Percentiles rank a stretch among this genome's conserved stretches.
Conservation (phyloP, 2,329 filamentous ascomycete species). For the Xylariaceae sp. region DNA sequence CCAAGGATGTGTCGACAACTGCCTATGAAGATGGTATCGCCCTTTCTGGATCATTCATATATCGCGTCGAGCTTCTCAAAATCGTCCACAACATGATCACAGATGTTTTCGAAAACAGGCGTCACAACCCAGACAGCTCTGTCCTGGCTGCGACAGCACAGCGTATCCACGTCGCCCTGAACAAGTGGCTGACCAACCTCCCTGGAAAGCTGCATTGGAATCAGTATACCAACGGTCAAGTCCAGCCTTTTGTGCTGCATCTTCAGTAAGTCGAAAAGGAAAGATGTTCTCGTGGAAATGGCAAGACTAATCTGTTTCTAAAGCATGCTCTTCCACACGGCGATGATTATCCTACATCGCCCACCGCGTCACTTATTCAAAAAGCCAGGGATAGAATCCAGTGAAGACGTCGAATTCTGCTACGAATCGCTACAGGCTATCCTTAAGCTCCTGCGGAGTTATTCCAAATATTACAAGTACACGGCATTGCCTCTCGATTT, state of each 20-base stretch:
- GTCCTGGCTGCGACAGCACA: slow-evolving; percentile 38
- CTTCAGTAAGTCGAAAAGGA: slow-evolving; percentile 31
- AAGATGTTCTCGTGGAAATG: neutral
- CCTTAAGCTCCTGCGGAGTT: slow-evolving; percentile 39
- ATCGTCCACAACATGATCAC: slow-evolving; percentile 47
- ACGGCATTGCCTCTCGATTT: slow-evolving; percentile 42
- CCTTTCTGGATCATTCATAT: slow-evolving; percentile 40
- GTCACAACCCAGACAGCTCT: slow-evolving; percentile 34
- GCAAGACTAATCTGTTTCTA: slow-evolving; percentile 3
- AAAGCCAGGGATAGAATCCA: slow-evolving; percentile 28
- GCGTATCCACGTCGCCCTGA: slow-evolving; percentile 42
- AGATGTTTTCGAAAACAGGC: slow-evolving; percentile 45
- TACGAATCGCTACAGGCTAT: slow-evolving; percentile 44
- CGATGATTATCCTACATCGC: slow-evolving; percentile 48
- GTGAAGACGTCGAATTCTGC: slow-evolving; percentile 45
- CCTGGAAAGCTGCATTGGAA: slow-evolving; percentile 47
- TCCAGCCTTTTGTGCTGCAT: slow-evolving; percentile 42
- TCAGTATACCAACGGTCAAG: slow-evolving; percentile 43
- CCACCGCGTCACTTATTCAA: slow-evolving; percentile 40
- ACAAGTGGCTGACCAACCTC: slow-evolving; percentile 41
- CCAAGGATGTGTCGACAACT: slow-evolving; percentile 37
- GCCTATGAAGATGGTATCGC: slow-evolving; percentile 43
- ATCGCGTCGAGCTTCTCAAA: slow-evolving; percentile 44
- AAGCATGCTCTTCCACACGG: slow-evolving; percentile 44
- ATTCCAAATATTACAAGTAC: slow-evolving; percentile 39